A percentile compares a stretch with the other conserved stretches of the same genome.
Evolutionary conservation across 306 rosid species (phyloP).

Genomic region (peach (Prunus persica)): Prunus_persica_NCBIv2 NC_034014.1:23351501-23352000

Average conservation of each 20-base stretch:
- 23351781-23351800: not conserved
- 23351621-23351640: too few relatives aligned
- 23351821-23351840: not conserved
- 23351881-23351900: too few relatives aligned
- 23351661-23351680: too few relatives aligned
- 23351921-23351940: not conserved
- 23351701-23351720: not conserved
- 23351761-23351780: not conserved
- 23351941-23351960: not conserved
- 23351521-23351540: conserved; percentile 26
- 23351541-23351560: not conserved
- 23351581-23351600: not conserved
- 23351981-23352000: not conserved
- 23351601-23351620: too few relatives aligned
- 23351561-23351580: not conserved
- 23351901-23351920: too few relatives aligned
- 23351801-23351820: not conserved
- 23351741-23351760: not conserved
- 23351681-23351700: not conserved
- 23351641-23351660: too few relatives aligned
- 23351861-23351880: not conserved
- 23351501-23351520: conserved; percentile 33
- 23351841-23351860: not conserved
- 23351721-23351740: not conserved
- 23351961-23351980: not conserved